A percentile compares a stretch with the other conserved stretches of the same genome.
Evolutionary conservation across 2,329 filamentous ascomycete genomes (phyloP).

Genomic region (Cadophora luteo-olivacea): DNA sequence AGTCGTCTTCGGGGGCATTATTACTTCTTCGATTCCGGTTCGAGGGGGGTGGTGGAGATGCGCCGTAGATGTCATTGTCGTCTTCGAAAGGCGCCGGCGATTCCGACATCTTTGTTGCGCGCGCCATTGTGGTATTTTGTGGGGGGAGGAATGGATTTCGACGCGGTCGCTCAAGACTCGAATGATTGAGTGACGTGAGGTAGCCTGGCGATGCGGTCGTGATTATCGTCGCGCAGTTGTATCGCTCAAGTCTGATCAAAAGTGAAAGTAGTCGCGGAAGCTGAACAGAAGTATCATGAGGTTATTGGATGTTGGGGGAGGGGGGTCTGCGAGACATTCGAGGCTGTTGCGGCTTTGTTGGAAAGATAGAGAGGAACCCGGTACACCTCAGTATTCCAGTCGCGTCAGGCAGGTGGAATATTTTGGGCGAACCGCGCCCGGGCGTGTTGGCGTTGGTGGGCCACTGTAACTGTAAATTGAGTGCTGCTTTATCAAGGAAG

Average conservation of each 20-base stretch:
- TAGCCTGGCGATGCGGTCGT: slow-evolving; percentile 1
- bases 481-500: slow-evolving; percentile 2
- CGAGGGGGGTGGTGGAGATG: slow-evolving; percentile 41
- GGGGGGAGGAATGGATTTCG: not conserved
- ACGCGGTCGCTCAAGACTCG: slow-evolving; percentile 4
- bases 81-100: slow-evolving; percentile 40
- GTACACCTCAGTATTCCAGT: not conserved
- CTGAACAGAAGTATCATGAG: not conserved
- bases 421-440: slow-evolving; percentile 14
- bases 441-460: slow-evolving; percentile 11
- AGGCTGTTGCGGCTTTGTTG: slow-evolving; percentile 2
- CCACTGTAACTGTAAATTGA: not conserved
- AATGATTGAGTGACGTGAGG: not conserved
- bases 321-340: not conserved
- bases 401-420: slow-evolving; percentile 16
- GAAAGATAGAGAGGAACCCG: not conserved
- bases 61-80: slow-evolving; percentile 43
- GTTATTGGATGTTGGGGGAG: not conserved
- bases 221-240: not conserved
- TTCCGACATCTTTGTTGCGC: slow-evolving; percentile 38
- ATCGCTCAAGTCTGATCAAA: not conserved
- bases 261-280: slow-evolving; percentile 6
- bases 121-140: slow-evolving; percentile 27
- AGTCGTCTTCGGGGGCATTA: slow-evolving; percentile 30
- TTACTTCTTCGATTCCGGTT: slow-evolving; percentile 22